Evolutionary conservation across 2,329 filamentous ascomycete species (phyloP).

Genomic region (Xylaria digitata): DNA sequence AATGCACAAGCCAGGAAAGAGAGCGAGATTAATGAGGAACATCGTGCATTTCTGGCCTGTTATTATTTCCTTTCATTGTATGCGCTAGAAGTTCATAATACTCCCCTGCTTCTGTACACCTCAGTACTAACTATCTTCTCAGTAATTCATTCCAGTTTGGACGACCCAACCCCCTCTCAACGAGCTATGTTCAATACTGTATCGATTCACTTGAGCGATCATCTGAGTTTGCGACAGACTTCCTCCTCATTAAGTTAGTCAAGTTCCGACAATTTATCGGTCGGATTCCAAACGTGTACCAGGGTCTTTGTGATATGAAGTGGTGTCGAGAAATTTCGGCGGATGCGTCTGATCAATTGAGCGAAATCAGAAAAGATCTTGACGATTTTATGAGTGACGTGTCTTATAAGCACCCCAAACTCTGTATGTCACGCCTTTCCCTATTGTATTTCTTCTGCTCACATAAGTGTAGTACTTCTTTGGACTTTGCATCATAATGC

Average conservation of each 20-base stretch:
- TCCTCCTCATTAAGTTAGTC: constrained; percentile 51
- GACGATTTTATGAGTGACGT: constrained; percentile 50
- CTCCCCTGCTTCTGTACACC: not conserved
- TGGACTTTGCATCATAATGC: constrained; percentile 32
- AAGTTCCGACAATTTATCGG: constrained; percentile 53
- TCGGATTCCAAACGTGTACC: constrained; percentile 50
- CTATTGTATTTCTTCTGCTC: not conserved
- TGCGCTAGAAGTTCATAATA: constrained; percentile 27
- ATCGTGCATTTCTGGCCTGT: constrained; percentile 54
- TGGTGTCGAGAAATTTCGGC: constrained; percentile 46
- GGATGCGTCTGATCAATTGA: constrained; percentile 51
- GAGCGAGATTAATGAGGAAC: constrained; percentile 52
- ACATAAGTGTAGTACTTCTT: constrained; percentile 31
- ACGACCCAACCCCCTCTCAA: constrained; percentile 49
- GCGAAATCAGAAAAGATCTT: constrained; percentile 50
- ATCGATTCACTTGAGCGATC: constrained; percentile 47
- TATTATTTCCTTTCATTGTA: constrained; percentile 56
- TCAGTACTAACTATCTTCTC: constrained; percentile 3
- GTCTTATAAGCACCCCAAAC: constrained; percentile 44
- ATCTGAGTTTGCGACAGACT: constrained; percentile 48
- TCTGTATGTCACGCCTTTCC: constrained; percentile 37
- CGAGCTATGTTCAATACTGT: constrained; percentile 51
- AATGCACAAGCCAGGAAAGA: constrained; percentile 38
- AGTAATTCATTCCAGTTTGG: constrained; percentile 55
- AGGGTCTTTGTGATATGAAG: constrained; percentile 38